These are phyloP conservation scores for Vitis cinerea DNA, from an alignment of 164 flowering plant species.

Conservation along the genomic window DNA sequence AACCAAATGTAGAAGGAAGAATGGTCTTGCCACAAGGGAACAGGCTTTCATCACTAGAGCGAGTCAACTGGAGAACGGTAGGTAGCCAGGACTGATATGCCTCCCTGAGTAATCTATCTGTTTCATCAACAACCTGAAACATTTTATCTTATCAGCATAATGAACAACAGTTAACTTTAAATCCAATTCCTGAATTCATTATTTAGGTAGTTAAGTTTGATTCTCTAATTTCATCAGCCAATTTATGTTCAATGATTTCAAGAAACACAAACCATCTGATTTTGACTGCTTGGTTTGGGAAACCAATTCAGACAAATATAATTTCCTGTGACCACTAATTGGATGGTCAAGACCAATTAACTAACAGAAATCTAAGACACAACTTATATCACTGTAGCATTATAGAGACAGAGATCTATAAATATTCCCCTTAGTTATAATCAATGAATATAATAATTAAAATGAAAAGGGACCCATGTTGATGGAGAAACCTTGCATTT, in stretches of 20 bases:
- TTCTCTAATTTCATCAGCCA: not conserved
- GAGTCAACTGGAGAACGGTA: conserved; percentile 64
- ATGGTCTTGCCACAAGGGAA: conserved; percentile 12
- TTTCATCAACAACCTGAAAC: conserved; percentile 89
- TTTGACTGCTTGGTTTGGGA: not conserved
- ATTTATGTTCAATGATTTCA: not conserved
- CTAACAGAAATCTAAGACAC: not conserved
- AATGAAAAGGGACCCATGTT: not conserved
- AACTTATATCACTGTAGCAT: not conserved
- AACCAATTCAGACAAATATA: not conserved
- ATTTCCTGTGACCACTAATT: not conserved
- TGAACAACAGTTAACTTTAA: no score
- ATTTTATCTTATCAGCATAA: conserved; percentile 1
- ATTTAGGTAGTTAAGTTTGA: not conserved
- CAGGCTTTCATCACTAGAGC: conserved; percentile 28
- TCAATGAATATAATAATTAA: not conserved
- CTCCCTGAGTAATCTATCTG: conserved; percentile 82
- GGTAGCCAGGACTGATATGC: conserved; percentile 96
- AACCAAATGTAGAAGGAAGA: conserved; percentile 36
- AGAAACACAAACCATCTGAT: not conserved
- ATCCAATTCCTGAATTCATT: not conserved
- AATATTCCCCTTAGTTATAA: no score
- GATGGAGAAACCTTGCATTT: not conserved
- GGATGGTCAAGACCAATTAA: not conserved
- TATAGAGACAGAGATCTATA: not conserved